phyloP scores from a whole-genome alignment of 2,329 filamentous ascomycete species.

The Corinectria fuckeliana region DNA sequence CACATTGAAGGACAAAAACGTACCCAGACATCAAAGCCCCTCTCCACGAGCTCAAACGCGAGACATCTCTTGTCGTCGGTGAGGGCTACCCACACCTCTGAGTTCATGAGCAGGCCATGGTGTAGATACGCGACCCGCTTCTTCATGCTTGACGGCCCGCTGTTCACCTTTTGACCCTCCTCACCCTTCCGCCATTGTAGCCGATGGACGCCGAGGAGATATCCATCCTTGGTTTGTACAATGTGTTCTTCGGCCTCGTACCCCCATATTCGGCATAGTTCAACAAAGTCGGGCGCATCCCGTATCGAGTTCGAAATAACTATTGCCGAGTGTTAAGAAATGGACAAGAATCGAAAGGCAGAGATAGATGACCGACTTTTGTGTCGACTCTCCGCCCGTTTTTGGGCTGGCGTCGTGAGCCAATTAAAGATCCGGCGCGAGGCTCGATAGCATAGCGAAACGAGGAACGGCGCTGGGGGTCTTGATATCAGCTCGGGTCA shows the following conservation, averaged over 20 bases:
- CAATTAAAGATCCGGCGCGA: constrained; percentile 85
- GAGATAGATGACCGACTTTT: constrained; percentile 55
- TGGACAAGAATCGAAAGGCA: constrained; percentile 42
- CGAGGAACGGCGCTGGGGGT: constrained; percentile 73
- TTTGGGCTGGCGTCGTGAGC: constrained; percentile 73
- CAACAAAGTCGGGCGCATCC: constrained; percentile 88
- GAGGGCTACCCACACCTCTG: constrained; percentile 95
- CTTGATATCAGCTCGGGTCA: constrained; percentile 28
- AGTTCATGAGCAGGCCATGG: constrained; percentile 97
- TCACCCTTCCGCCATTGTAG: constrained; percentile 84
- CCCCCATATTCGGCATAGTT: constrained; percentile 89
- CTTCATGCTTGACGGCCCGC: constrained; percentile 67
- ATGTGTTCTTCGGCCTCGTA: constrained; percentile 97
- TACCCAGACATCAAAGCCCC: constrained; percentile 95
- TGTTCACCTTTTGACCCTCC: constrained; percentile 79
- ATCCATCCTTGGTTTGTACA: constrained; percentile 92
- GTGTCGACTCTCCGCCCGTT: constrained; percentile 70
- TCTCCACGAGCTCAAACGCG: constrained; percentile 87
- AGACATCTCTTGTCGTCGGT: constrained; percentile 86
- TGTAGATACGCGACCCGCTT: constrained; percentile 95
- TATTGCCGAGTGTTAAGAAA: constrained; percentile 54
- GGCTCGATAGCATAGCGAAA: constrained; percentile 80
- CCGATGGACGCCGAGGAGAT: constrained; percentile 87
- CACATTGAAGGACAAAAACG: constrained; percentile 38
- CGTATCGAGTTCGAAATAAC: constrained; percentile 78